A percentile compares a stretch with the other conserved stretches of the same genome.
Evolutionary conservation across 1,139 yeast genomes (phyloP).

Genomic region (Nadsonia commutata): DNA sequence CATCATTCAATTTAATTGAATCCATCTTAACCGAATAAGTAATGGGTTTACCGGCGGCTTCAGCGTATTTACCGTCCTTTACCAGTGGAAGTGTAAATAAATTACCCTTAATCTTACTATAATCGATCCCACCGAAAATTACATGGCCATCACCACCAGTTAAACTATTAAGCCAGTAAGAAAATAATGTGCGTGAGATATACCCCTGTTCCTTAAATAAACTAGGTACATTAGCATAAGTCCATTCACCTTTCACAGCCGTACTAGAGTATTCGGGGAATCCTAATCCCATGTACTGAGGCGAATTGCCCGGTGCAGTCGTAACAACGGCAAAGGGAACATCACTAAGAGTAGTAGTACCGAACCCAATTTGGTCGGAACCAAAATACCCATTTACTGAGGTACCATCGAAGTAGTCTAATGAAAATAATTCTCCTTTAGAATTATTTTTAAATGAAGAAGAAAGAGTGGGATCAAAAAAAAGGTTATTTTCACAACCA

Average conservation of each 20-base stretch:
- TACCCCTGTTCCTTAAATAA: conserved; percentile 33
- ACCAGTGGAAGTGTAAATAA: conserved; percentile 22
- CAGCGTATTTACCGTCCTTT: conserved; percentile 6
- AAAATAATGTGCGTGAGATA: conserved; percentile 35
- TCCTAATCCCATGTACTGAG: conserved; percentile 10
- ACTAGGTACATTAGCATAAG: conserved; percentile 31
- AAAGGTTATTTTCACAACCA: conserved; percentile 7
- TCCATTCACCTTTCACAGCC: background rate
- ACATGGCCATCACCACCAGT: conserved; percentile 33
- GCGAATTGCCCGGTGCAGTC: conserved; percentile 2
- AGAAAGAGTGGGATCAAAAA: conserved; percentile 8
- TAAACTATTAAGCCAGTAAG: conserved; percentile 35
- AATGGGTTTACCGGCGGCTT: conserved; percentile 5
- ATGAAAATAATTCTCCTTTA: conserved; percentile 9
- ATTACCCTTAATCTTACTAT: conserved; percentile 35
- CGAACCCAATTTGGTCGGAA: conserved; percentile 24
- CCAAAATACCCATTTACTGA: conserved; percentile 36
- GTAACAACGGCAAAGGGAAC: conserved; percentile 4
- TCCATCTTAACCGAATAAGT: conserved; percentile 1
- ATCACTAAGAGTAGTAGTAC: conserved; percentile 3
- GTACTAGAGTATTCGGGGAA: conserved; percentile 10
- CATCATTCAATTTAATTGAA: conserved; percentile 1
- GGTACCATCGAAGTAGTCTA: conserved; percentile 11
- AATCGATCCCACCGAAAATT: conserved; percentile 46
- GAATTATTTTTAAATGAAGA: conserved; percentile 5